Evolutionary conservation across 208 protist species (phyloP).

Genomic region (Cochliopodium minus): DNA sequence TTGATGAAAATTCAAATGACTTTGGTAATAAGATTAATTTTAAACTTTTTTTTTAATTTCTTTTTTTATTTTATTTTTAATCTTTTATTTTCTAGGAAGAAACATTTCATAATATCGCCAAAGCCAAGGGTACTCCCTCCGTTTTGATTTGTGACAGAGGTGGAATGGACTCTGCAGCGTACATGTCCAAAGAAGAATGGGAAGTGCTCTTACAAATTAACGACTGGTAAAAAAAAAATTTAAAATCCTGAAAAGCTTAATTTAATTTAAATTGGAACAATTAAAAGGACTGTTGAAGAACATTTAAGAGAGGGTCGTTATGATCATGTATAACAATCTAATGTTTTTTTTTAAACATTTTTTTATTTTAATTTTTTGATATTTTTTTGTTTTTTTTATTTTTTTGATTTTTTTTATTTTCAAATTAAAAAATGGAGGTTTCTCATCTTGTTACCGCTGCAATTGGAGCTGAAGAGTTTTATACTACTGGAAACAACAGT

Average conservation of each 20-base stretch:
- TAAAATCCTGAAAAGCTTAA: background rate
- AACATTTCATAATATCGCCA: background rate
- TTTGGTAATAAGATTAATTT: no score
- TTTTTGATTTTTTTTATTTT: no score
- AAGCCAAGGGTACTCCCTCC: constrained; percentile 9
- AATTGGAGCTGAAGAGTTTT: constrained; percentile 38
- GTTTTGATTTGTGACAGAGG: constrained; percentile 40
- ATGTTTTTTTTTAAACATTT: no score
- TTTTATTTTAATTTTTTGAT: no score
- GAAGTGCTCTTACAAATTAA: constrained; percentile 27
- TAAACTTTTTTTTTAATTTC: no score
- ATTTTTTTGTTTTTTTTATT: no score
- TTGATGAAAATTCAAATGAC: no score
- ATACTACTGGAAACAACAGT: constrained; percentile 41
- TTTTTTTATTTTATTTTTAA: no score
- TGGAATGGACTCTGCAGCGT: constrained; percentile 46
- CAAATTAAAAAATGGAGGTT: no score
- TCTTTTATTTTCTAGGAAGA: no score
- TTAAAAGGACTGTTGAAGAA: background rate
- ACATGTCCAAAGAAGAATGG: constrained; percentile 44
- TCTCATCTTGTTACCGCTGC: constrained; percentile 51
- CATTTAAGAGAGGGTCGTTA: background rate
- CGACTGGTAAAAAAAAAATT: background rate
- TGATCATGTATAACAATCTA: constrained; percentile 1
- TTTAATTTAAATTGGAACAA: background rate